Evolutionary conservation across 129 eudicot species (phyloP).

Genomic region (Kitagawia praeruptora): DNA sequence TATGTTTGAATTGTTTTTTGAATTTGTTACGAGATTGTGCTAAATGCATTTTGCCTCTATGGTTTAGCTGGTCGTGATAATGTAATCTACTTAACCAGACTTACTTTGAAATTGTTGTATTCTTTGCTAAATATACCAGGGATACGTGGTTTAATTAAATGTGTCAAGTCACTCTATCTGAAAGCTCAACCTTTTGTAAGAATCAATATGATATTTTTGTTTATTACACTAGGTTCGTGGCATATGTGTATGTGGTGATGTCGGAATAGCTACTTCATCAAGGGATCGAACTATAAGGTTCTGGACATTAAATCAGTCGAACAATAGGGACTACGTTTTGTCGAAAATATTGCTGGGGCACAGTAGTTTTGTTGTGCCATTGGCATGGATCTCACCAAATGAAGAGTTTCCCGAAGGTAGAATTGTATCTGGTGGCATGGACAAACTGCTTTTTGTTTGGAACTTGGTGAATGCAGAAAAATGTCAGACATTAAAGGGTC

Average conservation of each 20-base stretch:
- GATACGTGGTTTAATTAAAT: background rate
- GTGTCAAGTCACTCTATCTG: background rate
- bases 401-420: slow-evolving; percentile 88
- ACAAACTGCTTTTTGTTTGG: slow-evolving; percentile 77
- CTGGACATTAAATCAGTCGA: slow-evolving; percentile 56
- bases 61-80: background rate
- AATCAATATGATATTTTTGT: slow-evolving; percentile 9
- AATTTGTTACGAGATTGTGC: background rate
- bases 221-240: slow-evolving; percentile 65
- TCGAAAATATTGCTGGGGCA: slow-evolving; percentile 82
- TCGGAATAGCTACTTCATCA: slow-evolving; percentile 91
- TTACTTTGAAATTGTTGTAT: background rate
- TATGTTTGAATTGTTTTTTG: background rate
- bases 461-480: slow-evolving; percentile 73
- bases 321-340: slow-evolving; percentile 34
- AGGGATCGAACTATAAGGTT: slow-evolving; percentile 84
- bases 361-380: slow-evolving; percentile 88
- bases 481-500: slow-evolving; percentile 64
- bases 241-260: slow-evolving; percentile 72
- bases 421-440: slow-evolving; percentile 95
- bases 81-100: background rate
- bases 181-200: background rate
- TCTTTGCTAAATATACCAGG: background rate
- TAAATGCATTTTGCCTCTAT: background rate
- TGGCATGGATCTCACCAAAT: slow-evolving; percentile 72